These are phyloP conservation scores for Smithsoniella earleae DNA, from an alignment of 163 green algal genomes.

Conservation along the genomic window DNA sequence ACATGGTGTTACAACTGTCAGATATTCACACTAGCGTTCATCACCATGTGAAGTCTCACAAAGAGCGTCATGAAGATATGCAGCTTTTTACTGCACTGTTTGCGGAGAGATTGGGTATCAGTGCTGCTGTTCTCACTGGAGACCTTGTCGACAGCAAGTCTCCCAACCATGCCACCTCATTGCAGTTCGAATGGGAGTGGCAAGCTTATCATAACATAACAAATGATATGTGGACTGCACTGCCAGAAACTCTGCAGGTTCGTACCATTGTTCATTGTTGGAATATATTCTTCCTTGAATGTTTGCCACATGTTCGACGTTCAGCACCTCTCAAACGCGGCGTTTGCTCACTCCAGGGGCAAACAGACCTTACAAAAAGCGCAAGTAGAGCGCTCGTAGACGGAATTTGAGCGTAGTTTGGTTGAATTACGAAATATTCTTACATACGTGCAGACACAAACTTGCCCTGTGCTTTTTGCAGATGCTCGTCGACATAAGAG, in stretches of 20 bases:
- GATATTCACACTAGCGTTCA: slow-evolving; percentile 19
- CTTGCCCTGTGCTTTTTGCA: not conserved
- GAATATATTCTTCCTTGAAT: not conserved
- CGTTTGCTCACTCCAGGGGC: too few species aligned
- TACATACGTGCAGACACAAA: not conserved
- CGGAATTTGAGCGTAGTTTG: too few species aligned
- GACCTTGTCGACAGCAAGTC: slow-evolving; percentile 27
- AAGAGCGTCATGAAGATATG: not conserved
- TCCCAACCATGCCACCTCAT: not conserved
- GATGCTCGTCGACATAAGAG: not conserved
- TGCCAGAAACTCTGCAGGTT: not conserved
- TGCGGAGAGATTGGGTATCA: not conserved
- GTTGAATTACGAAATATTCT: too few species aligned
- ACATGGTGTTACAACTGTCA: not conserved
- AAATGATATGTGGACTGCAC: not conserved
- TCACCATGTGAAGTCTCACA: not conserved
- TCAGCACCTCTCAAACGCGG: not conserved
- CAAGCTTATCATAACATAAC: slow-evolving; percentile 7
- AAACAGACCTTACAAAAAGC: too few species aligned
- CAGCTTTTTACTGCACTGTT: not conserved
- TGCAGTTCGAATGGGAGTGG: slow-evolving; percentile 11
- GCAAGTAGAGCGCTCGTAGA: too few species aligned
- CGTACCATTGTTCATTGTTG: not conserved
- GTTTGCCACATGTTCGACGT: not conserved
- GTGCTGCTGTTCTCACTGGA: slow-evolving; percentile 1